Conservation (phyloP, 2,329 filamentous ascomycete genomes). For the Penicillium sp. region DNA sequence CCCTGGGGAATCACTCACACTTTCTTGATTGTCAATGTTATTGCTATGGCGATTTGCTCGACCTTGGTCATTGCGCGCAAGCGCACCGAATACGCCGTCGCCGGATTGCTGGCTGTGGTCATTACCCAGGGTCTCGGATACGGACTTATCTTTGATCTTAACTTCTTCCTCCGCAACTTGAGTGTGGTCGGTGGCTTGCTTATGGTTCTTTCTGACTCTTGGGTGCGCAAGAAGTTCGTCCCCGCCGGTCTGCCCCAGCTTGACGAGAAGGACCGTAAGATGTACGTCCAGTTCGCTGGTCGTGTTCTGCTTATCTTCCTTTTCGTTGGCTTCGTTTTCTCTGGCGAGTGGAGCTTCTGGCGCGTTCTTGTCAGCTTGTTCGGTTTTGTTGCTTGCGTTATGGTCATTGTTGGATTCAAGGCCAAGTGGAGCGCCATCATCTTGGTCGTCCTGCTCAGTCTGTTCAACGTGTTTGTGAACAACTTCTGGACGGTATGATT, state of each 20-base stretch:
- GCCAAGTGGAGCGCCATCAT: constrained; percentile 98
- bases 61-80: constrained; percentile 86
- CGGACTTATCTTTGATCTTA: constrained; percentile 96
- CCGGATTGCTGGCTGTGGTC: constrained; percentile 86
- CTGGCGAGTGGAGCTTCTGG: constrained; percentile 88
- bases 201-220: constrained; percentile 97
- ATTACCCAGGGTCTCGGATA: constrained; percentile 93
- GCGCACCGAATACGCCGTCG: constrained; percentile 89
- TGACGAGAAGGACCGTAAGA: constrained; percentile 99
- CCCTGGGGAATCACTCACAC: constrained; percentile 84
- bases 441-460: constrained; percentile 88
- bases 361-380: constrained; percentile 80
- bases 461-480: constrained; percentile 97
- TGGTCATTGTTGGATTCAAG: constrained; percentile 99
- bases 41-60: constrained; percentile 83
- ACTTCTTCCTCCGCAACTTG: constrained; percentile 99
- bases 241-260: constrained; percentile 91
- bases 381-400: constrained; percentile 88
- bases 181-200: constrained; percentile 95
- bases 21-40: constrained; percentile 87
- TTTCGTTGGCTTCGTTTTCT: constrained; percentile 95
- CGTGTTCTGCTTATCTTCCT: constrained; percentile 96
- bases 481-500: constrained; percentile 98
- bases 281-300: constrained; percentile 99
- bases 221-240: constrained; percentile 96